These are phyloP conservation scores for Persicaria maculosa DNA, from an alignment of 148 eudicot genomes.

Conservation along the genomic window DNA sequence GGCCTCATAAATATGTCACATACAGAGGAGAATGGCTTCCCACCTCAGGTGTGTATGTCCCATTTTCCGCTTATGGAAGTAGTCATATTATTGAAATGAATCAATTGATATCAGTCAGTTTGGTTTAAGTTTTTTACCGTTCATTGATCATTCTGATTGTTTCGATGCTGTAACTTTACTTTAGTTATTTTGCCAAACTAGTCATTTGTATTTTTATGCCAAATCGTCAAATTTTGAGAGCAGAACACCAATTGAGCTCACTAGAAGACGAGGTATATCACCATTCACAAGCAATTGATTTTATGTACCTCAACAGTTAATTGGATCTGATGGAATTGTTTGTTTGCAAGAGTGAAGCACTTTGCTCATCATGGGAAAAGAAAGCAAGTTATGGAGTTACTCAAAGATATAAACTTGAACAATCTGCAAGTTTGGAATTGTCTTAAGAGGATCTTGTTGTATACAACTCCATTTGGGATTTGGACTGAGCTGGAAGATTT, in stretches of 20 bases:
- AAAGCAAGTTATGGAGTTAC: not conserved
- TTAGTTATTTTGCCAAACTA: not conserved
- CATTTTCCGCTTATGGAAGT: not conserved
- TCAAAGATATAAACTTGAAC: not conserved
- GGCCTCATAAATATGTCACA: not conserved
- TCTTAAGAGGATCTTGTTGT: not conserved
- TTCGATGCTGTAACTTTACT: not conserved
- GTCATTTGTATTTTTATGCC: not conserved
- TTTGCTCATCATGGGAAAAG: not conserved
- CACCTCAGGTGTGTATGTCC: slow-evolving; percentile 3
- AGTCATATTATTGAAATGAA: not conserved
- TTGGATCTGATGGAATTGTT: too few species aligned
- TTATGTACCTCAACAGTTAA: too few species aligned
- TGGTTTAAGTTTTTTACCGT: not conserved
- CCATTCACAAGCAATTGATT: too few species aligned
- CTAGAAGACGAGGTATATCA: not conserved
- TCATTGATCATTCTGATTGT: not conserved
- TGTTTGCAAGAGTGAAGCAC: not conserved
- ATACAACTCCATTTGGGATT: not conserved
- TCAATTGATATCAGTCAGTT: not conserved
- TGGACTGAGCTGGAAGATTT: not conserved
- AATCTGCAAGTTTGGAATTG: not conserved
- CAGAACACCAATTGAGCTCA: not conserved
- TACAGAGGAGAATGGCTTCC: slow-evolving; percentile 8
- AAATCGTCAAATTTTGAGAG: not conserved